Percentiles rank a stretch among this genome's conserved stretches.
These are phyloP conservation scores for Phytophthora fragariaefolia DNA, from an alignment of 352 stramenopile species.

Conservation along the genomic window DNA sequence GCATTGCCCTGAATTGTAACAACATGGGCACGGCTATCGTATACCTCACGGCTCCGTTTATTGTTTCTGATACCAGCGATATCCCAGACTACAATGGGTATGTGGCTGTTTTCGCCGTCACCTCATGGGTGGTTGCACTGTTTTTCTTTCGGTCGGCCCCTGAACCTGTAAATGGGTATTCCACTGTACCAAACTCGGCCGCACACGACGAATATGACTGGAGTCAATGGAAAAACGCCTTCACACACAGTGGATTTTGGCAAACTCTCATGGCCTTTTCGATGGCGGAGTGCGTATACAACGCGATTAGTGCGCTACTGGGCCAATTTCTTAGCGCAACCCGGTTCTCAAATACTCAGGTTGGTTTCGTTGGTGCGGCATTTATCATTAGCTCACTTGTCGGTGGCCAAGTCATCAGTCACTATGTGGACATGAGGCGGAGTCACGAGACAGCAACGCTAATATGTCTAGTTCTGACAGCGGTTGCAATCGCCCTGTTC, in stretches of 20 bases:
- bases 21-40: conserved; percentile 63
- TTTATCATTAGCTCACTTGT: conserved; percentile 77
- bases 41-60: conserved; percentile 60
- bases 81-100: conserved; percentile 56
- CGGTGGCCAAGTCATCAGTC: conserved; percentile 64
- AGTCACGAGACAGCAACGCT: conserved; percentile 61
- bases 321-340: conserved; percentile 63
- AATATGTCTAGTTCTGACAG: conserved; percentile 55
- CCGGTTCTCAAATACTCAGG: conserved; percentile 56
- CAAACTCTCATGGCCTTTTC: conserved; percentile 67
- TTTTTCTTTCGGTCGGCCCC: conserved; percentile 57
- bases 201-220: conserved; percentile 67
- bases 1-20: conserved; percentile 74
- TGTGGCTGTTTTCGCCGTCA: conserved; percentile 42
- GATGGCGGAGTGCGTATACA: conserved; percentile 71
- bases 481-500: conserved; percentile 42
- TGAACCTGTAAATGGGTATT: conserved; percentile 42
- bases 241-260: conserved; percentile 63
- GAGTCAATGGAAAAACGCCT: conserved; percentile 65
- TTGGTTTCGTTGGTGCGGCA: conserved; percentile 63
- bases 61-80: conserved; percentile 44
- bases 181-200: background rate
- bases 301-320: conserved; percentile 67
- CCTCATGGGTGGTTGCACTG: conserved; percentile 26
- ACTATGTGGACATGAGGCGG: conserved; percentile 58